Base-by-base conservation (phyloP, 2,329 filamentous ascomycete genomes). In the Elsinoe perseae region DNA sequence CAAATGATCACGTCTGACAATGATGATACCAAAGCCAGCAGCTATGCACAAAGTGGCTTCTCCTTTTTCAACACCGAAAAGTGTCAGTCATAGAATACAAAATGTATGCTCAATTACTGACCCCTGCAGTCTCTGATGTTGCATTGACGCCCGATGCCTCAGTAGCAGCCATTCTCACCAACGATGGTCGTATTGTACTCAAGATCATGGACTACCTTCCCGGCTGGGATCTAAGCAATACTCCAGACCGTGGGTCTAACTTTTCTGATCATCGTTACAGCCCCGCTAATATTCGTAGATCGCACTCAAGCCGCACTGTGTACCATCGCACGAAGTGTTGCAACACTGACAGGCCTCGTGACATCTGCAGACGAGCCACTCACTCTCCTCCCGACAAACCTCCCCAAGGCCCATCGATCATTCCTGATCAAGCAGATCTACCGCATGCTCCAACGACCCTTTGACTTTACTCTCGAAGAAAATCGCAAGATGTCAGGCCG, bases 401-500 rank as follows among this genome's bases (percentile, higher is more conserved):
- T 67, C 7, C 61, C 61, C 84, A 80, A 78, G 52, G 82, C 86
- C 61, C 74, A 82, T 54, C 77, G 75, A 38, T 84, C 87, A 61
- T 74, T 89, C 8, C 84, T 89, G 57, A 59, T 67, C 56, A 64
- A 85, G 82, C 79, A 56, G 81, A 86, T 90, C 10, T 83, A 88
- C 54, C 78, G 81, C 38, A 81, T 87, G 57, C 74, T 91, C 53
- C 85, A 84, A 60, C 77, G 88, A 27, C 82, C 84, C 50, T 81
- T 91, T 48, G 92, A 97, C 71, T 95, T 91, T 66, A 86, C 89
- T 0, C 80, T 87, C 50, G 88, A 95, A 59, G 75, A 81, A 1
- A 79, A 82, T 43, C 81, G 86, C 62, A 84, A 92, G 59, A 60
- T 63, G 61, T 71, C 63, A 54, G 46, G 71, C 66, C 78, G 84